Evolutionary conservation across 768 basidiomycete species (phyloP), one percentile per base, ranked within the genome.

Genomic region (Hygrocybe punicea): DNA sequence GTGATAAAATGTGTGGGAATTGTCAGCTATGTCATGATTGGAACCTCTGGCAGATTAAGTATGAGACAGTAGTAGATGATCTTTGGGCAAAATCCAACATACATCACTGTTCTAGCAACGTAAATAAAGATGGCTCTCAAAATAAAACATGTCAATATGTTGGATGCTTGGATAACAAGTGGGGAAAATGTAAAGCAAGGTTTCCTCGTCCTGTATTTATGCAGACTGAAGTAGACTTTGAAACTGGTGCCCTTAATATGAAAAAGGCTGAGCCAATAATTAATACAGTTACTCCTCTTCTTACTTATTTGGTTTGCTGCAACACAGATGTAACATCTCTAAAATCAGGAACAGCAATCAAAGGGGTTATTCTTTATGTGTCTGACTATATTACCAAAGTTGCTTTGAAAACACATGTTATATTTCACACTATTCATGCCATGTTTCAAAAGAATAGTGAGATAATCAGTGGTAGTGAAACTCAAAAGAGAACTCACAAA

Each of bases 311-410:
- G 8, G 8, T 29, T 29, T 8, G 29, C 29, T 29, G 4, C 8
- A 29, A 29, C 29, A 29, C 29, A 29, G 29, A 29, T 29, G 29
- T 29, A 29, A 29, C 29, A 29, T 29, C 29, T 29, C 29, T 29
- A 29, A 29, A 29, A 29, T 29, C 29, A 29, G 29, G 29, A 4
- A 29, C 29, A 4, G 29, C 29, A 29, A 29, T 29, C 29, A 6
- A 76, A 77, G 60, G 68, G 63, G 60, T 68, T 6, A 50, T 65
- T 3, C 58, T 62, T 33, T 66, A 69, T 61, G 60, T 69, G 2
- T 62, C 69, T 14, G 69, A 71, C 39, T 71, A 71, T 45, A 62
- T 70, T 10, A 69, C 68, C 2, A 71, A 71, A 55, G 23, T 51
- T 2, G 40, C 52, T 1, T 44, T 70, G 13, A 69, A 65, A 34